phyloP scores from a whole-genome alignment of 352 stramenopile genomes.

The Bremia lactucae region DNA sequence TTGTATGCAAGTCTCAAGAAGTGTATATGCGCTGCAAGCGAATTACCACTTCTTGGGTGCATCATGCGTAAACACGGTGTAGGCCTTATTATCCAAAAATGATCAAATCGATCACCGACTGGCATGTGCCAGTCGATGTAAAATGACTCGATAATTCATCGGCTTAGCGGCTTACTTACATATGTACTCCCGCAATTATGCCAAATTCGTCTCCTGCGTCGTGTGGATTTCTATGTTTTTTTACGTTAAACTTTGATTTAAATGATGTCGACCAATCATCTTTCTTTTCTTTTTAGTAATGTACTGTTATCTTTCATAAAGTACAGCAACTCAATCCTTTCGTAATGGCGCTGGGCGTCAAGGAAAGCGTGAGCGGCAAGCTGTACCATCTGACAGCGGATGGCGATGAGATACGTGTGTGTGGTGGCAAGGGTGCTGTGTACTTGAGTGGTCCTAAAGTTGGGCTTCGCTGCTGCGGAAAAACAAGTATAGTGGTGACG shows the following conservation, averaged over 20 bases:
- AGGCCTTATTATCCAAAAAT: no score
- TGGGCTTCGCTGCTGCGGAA: slow-evolving; percentile 63
- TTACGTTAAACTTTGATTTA: not conserved
- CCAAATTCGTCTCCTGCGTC: not conserved
- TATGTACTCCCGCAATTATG: not conserved
- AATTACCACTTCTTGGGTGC: no score
- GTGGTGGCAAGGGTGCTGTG: slow-evolving; percentile 52
- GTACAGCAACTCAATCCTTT: not conserved
- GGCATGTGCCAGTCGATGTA: no score
- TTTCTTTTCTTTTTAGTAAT: not conserved
- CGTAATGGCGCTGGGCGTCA: slow-evolving; percentile 41
- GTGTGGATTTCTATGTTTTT: not conserved
- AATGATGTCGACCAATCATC: not conserved
- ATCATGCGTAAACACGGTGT: no score
- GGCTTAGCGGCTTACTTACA: no score
- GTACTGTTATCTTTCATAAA: no score
- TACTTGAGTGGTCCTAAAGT: slow-evolving; percentile 61
- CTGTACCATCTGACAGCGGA: slow-evolving; percentile 30
- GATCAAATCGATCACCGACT: no score
- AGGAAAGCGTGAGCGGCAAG: slow-evolving; percentile 68
- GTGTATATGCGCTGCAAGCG: no score
- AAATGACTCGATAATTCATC: no score
- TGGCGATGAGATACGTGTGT: slow-evolving; percentile 46
- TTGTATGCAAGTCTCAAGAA: no score
- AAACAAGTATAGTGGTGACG: slow-evolving; percentile 65